Conservation (phyloP, 805 yeast genomes). For the Cyberlindnera xishuangbannaensis region DNA sequence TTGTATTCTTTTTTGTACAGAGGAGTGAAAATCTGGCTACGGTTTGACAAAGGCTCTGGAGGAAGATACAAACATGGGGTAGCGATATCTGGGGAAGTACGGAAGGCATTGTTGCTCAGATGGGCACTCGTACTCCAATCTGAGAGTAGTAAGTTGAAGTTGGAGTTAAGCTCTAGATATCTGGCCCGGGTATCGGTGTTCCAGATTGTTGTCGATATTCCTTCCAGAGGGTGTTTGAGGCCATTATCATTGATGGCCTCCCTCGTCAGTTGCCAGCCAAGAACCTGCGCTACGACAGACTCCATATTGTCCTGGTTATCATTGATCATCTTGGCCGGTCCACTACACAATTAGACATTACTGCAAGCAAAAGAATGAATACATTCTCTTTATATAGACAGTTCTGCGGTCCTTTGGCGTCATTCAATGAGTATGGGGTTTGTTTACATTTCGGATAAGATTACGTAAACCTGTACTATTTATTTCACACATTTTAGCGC, state of each 20-base stretch:
- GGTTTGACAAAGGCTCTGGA: not conserved
- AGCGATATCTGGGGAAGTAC: constrained; percentile 6
- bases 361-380: not conserved
- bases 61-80: constrained; percentile 7
- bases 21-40: constrained; percentile 7
- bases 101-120: constrained; percentile 4
- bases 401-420: no score
- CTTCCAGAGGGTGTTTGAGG: constrained; percentile 8
- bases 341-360: no score
- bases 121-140: constrained; percentile 12
- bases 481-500: not conserved
- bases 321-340: not conserved
- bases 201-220: constrained; percentile 6
- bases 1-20: constrained; percentile 11
- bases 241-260: constrained; percentile 4
- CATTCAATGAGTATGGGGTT: no score
- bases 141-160: constrained; percentile 14
- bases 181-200: constrained; percentile 1
- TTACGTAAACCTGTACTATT: constrained; percentile 10
- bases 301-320: constrained; percentile 1
- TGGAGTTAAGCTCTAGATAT: constrained; percentile 12
- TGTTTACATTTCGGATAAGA: constrained; percentile 13
- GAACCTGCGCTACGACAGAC: constrained; percentile 9
- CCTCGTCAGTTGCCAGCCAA: constrained; percentile 11
- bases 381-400: no score